Percentiles rank a stretch among this genome's conserved stretches.
phyloP scores from a whole-genome alignment of 1,284 basidiomycete genomes.

The Ustilago sp. region DNA sequence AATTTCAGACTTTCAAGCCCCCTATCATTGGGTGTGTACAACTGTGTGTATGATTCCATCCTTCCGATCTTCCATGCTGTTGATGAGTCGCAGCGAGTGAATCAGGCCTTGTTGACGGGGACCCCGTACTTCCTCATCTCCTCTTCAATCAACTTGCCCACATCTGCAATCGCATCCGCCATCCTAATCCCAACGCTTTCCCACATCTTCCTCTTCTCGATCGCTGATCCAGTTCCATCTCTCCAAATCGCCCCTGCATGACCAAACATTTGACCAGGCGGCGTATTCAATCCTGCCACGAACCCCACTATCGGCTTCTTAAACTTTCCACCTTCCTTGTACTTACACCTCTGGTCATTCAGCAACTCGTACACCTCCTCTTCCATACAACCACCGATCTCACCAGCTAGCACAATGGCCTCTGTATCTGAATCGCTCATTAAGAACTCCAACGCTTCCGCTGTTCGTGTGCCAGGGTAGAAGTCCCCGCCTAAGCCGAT shows the following conservation, averaged over 20 bases:
- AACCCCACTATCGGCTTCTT: conserved; percentile 60
- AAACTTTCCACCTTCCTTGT: conserved; percentile 21
- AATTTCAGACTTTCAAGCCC: background rate
- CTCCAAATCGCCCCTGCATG: conserved; percentile 60
- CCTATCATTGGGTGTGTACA: background rate
- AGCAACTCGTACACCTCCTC: conserved; percentile 55
- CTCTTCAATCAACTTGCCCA: conserved; percentile 37
- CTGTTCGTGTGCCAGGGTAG: conserved; percentile 64
- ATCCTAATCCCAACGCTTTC: conserved; percentile 42
- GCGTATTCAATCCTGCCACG: conserved; percentile 52
- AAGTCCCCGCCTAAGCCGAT: conserved; percentile 61
- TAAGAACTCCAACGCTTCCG: conserved; percentile 59
- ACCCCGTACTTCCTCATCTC: conserved; percentile 32
- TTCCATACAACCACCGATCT: conserved; percentile 62
- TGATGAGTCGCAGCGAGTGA: background rate
- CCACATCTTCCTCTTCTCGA: conserved; percentile 52
- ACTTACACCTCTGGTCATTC: conserved; percentile 25
- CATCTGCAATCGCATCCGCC: conserved; percentile 50
- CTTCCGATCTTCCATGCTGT: background rate
- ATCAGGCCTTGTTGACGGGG: background rate
- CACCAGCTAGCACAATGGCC: conserved; percentile 55
- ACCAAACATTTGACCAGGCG: conserved; percentile 57
- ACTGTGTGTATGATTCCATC: background rate
- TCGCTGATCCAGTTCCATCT: conserved; percentile 43
- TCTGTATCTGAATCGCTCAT: conserved; percentile 37